Evolutionary conservation across 305 asterid species (phyloP), one percentile per base, ranked within the genome.

Genomic region (Fraxinus ornus): DNA sequence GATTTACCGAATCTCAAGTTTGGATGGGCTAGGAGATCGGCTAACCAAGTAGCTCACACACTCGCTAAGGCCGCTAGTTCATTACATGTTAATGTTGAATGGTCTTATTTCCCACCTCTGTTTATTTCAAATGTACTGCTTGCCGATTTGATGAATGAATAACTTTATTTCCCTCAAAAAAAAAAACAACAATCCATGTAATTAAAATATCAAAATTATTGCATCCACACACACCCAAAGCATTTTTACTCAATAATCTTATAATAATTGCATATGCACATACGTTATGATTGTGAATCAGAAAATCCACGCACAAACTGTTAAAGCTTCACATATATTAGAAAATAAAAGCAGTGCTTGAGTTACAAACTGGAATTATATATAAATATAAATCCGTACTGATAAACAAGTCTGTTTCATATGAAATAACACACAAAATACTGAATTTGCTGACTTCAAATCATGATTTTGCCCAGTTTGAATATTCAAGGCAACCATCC

Each of bases 401-500:
- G 19, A 68, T 68, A 68, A 64, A 64, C 72, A 64, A 24, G 35
- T 22, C 17, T 21, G 8, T 21, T 3, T 26, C 1, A 3, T 26
- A 1, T 13, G 19, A 4, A 68, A 68, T 68, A 68, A 68, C 35
- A 68, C n/a, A 4, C 39, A 68, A 28, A 66, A 60, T 60, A 60
- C 71, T 60, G 30, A 19, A 60, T 21, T 60, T 12, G 7, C 37
- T 5, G 7, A 68, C 75, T 68, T 68, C 21, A 12, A 66, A 24
- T 13, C 74, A 10, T 26, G 74, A 26, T 28, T 68, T 68, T 68
- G n/a, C 75, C 75, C 37, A 28, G 75, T 68, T 12, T 68, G 7
- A 28, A 28, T 26, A 4, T 68, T 89, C 88, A 89, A 47, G 89
- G 92, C 81, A 88, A 85, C 92, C 92, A 89, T 24, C 90, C 92